These are phyloP conservation scores for Apiospora kogelbergensis DNA, from an alignment of 2,329 filamentous ascomycete genomes.

Conservation along the genomic window DNA sequence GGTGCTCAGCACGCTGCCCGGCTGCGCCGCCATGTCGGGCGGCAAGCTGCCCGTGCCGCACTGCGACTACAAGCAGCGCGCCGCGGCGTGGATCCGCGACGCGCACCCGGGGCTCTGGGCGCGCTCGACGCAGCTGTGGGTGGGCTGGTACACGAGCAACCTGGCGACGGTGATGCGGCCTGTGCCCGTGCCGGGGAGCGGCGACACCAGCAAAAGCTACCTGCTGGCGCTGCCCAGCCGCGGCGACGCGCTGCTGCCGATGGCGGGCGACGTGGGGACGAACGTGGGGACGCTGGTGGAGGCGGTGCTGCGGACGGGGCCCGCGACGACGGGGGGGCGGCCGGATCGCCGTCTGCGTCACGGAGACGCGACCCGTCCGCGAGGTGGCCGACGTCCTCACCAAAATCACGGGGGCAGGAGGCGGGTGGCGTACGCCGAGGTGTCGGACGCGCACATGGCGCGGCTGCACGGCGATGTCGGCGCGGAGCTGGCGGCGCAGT, in stretches of 20 bases:
- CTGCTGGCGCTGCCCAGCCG: slow-evolving; percentile 11
- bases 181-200: background rate
- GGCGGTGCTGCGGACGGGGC: slow-evolving; percentile 13
- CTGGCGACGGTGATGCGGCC: slow-evolving; percentile 10
- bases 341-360: slow-evolving; percentile 14
- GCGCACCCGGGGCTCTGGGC: slow-evolving; percentile 15
- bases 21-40: slow-evolving; percentile 9
- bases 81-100: slow-evolving; percentile 19
- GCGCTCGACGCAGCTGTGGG: slow-evolving; percentile 25
- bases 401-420: background rate
- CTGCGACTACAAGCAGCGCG: slow-evolving; percentile 22
- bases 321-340: background rate
- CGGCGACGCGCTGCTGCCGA: slow-evolving; percentile 13
- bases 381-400: background rate
- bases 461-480: slow-evolving; percentile 15
- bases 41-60: slow-evolving; percentile 23
- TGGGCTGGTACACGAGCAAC: slow-evolving; percentile 18
- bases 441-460: slow-evolving; percentile 6
- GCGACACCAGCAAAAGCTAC: slow-evolving; percentile 11
- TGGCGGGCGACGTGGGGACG: slow-evolving; percentile 12
- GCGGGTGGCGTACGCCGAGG: slow-evolving; percentile 11
- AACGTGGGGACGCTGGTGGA: slow-evolving; percentile 14
- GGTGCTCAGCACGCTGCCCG: slow-evolving; percentile 24
- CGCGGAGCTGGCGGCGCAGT: slow-evolving; percentile 12
- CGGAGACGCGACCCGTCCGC: slow-evolving; percentile 9